Evolutionary conservation across 768 basidiomycete genomes (phyloP).

Genomic region (Mycena leptocephala): DNA sequence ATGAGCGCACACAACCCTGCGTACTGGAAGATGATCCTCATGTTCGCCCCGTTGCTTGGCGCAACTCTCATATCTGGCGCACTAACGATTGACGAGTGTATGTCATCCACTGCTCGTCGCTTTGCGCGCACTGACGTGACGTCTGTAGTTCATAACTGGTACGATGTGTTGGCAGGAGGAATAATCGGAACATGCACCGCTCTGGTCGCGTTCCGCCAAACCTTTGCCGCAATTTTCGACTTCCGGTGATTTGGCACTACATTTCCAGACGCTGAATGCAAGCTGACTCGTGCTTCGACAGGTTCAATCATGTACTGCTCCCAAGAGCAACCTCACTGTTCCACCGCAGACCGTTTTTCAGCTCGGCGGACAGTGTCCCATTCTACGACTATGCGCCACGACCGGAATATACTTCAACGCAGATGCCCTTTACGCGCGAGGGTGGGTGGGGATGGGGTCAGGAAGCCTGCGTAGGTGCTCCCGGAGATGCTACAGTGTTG

Average conservation of each 20-base stretch:
- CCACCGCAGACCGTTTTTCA: constrained; percentile 51
- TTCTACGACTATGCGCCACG: constrained; percentile 55
- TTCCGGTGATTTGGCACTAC: constrained; percentile 45
- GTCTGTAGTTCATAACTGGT: constrained; percentile 66
- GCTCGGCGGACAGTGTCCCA: constrained; percentile 39
- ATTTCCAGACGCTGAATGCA: neutral
- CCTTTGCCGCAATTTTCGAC: constrained; percentile 70
- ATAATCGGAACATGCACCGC: constrained; percentile 66
- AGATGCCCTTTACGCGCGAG: constrained; percentile 62
- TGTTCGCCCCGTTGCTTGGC: constrained; percentile 71
- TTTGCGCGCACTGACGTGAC: neutral
- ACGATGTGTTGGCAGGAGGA: constrained; percentile 70
- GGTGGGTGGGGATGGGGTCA: constrained; percentile 61
- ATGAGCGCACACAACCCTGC: constrained; percentile 73
- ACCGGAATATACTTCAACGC: constrained; percentile 44
- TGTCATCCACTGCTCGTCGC: constrained; percentile 34
- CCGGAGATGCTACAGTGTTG: constrained; percentile 59
- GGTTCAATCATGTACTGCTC: constrained; percentile 71
- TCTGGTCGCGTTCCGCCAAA: constrained; percentile 68
- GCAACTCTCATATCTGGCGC: constrained; percentile 71
- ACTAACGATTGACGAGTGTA: constrained; percentile 71
- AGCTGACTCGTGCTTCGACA: neutral
- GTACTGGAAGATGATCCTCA: constrained; percentile 76
- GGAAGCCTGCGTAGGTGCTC: constrained; percentile 57
- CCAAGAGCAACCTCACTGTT: constrained; percentile 66